Conservation (phyloP, 1,139 yeast species). For the Scheffersomyces illinoinensis region DNA sequence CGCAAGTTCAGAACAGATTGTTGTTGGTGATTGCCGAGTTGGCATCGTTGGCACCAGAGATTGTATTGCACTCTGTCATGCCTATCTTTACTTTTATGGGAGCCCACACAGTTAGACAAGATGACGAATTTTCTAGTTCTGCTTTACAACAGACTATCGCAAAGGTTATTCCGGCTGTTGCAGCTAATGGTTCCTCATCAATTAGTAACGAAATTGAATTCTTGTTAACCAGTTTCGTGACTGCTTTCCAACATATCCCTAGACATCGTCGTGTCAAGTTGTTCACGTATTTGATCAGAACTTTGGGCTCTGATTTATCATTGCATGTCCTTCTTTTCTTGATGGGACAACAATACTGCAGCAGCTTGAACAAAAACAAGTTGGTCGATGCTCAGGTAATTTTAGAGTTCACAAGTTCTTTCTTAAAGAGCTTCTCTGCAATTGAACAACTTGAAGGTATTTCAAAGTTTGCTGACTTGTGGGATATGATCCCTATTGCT, state of each 20-base stretch:
- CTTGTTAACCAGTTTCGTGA: constrained; percentile 80
- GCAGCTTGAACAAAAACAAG: constrained; percentile 54
- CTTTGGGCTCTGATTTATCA: constrained; percentile 70
- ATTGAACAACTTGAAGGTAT: constrained; percentile 68
- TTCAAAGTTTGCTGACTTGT: constrained; percentile 52
- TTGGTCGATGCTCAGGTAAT: constrained; percentile 64
- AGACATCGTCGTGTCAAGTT: constrained; percentile 90
- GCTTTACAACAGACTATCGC: constrained; percentile 92
- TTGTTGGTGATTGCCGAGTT: constrained; percentile 82
- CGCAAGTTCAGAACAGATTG: constrained; percentile 90
- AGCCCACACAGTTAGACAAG: constrained; percentile 94
- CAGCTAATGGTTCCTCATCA: constrained; percentile 56
- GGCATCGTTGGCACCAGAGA: constrained; percentile 88
- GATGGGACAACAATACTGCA: constrained; percentile 75
- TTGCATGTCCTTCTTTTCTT: constrained; percentile 74
- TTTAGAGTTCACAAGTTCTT: constrained; percentile 69
- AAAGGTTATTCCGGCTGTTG: constrained; percentile 88
- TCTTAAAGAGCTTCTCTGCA: constrained; percentile 66
- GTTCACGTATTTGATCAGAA: constrained; percentile 73
- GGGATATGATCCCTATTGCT: constrained; percentile 50
- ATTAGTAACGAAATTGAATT: constrained; percentile 73
- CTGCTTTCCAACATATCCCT: constrained; percentile 95
- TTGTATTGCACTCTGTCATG: constrained; percentile 94
- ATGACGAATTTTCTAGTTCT: constrained; percentile 89
- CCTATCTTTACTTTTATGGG: constrained; percentile 99